Conservation (phyloP, 345 rosid genomes). For the Geranium rotundifolium region DNA sequence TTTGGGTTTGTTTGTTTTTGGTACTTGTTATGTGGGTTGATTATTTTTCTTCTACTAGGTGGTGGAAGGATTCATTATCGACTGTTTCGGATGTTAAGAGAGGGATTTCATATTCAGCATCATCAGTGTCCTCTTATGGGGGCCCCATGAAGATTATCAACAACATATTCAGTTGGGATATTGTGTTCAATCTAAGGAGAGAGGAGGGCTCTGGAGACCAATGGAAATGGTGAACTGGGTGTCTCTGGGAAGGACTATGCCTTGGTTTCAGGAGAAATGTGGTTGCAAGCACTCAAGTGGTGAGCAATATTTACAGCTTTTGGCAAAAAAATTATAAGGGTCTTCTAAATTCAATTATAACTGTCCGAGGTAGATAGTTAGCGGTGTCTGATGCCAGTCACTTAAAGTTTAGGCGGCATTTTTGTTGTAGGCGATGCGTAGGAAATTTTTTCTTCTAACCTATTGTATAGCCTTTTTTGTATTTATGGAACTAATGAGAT, state of each 20-base stretch:
- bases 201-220: constrained; percentile 47
- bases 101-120: constrained; percentile 62
- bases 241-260: constrained; percentile 88
- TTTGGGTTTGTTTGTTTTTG: constrained; percentile 7
- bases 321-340: background rate
- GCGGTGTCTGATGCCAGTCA: background rate
- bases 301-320: constrained; percentile 17
- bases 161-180: constrained; percentile 75
- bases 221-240: constrained; percentile 59
- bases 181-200: constrained; percentile 61
- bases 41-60: constrained; percentile 35
- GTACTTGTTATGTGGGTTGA: constrained; percentile 6
- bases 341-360: constrained; percentile 3
- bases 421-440: no score
- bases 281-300: constrained; percentile 93
- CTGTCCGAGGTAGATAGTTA: background rate
- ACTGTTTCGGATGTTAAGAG: constrained; percentile 38
- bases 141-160: constrained; percentile 93
- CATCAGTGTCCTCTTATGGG: constrained; percentile 48
- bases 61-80: constrained; percentile 70
- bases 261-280: constrained; percentile 86
- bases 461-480: background rate
- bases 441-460: background rate
- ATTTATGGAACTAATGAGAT: background rate
- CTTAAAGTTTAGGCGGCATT: background rate